These are phyloP conservation scores for Striga asiatica DNA, from an alignment of 257 asterid species.

Conservation along the genomic window DNA sequence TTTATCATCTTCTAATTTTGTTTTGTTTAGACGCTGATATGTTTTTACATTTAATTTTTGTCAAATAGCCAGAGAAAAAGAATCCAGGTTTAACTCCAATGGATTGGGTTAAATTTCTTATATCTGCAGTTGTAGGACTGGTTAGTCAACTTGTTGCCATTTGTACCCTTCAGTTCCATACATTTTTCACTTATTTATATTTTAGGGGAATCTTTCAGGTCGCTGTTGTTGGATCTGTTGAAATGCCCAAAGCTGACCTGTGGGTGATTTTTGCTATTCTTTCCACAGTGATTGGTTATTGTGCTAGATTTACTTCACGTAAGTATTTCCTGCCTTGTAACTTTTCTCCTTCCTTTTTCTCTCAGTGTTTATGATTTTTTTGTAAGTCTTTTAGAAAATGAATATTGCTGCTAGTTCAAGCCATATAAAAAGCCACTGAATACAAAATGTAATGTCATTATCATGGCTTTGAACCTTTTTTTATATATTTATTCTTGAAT, in stretches of 20 bases:
- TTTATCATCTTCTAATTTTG: too few relatives aligned
- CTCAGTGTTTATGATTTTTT: background rate
- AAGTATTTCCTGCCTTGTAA: conserved; percentile 23
- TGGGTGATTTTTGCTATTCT: conserved; percentile 93
- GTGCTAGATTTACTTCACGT: conserved; percentile 98
- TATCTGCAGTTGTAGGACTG: conserved; percentile 91
- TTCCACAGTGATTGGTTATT: conserved; percentile 90
- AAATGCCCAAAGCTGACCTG: conserved; percentile 91
- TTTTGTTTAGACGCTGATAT: too few relatives aligned
- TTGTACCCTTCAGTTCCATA: conserved; percentile 3
- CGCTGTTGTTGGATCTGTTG: conserved; percentile 92
- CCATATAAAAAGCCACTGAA: too few relatives aligned
- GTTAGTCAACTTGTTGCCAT: conserved; percentile 38
- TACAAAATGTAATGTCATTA: too few relatives aligned
- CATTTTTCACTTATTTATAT: conserved; percentile 1
- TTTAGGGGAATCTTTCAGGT: conserved; percentile 46
- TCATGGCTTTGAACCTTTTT: too few relatives aligned
- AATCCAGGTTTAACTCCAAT: too few relatives aligned
- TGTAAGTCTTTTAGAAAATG: background rate
- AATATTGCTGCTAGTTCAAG: too few relatives aligned
- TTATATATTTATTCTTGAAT: too few relatives aligned
- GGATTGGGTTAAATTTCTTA: conserved; percentile 91
- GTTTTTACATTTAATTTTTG: too few relatives aligned
- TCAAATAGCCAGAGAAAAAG: too few relatives aligned
- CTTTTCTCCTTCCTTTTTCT: background rate